Evolutionary conservation across 441 rosid genomes (phyloP).

Genomic region (Eutrema salsugineum): DNA sequence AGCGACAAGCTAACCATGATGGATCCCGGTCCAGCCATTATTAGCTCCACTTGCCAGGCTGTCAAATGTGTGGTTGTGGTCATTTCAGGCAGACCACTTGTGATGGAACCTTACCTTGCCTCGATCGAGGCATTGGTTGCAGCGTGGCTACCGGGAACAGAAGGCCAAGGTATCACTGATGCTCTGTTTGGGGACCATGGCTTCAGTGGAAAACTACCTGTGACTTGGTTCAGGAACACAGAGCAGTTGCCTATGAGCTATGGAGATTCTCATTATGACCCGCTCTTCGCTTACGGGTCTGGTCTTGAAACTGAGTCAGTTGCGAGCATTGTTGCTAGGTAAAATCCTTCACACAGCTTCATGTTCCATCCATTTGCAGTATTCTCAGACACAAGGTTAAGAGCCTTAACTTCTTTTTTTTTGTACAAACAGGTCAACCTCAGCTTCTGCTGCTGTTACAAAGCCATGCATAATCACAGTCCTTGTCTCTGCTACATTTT

Average conservation of each 20-base stretch:
- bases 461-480: slow-evolving; percentile 35
- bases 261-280: slow-evolving; percentile 61
- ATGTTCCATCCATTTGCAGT: not conserved
- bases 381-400: not conserved
- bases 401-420: not conserved
- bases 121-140: slow-evolving; percentile 60
- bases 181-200: slow-evolving; percentile 61
- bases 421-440: slow-evolving; percentile 56
- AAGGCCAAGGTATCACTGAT: slow-evolving; percentile 71
- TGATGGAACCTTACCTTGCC: slow-evolving; percentile 56
- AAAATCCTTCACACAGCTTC: not conserved
- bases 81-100: slow-evolving; percentile 61
- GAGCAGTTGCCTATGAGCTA: slow-evolving; percentile 71
- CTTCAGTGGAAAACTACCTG: slow-evolving; percentile 60
- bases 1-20: slow-evolving; percentile 48
- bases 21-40: slow-evolving; percentile 50
- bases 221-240: slow-evolving; percentile 63
- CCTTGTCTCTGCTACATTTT: slow-evolving; percentile 29
- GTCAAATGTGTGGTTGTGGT: slow-evolving; percentile 59
- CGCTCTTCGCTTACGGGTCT: slow-evolving; percentile 53
- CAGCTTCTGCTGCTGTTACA: slow-evolving; percentile 40
- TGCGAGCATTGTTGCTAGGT: slow-evolving; percentile 56
- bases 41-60: slow-evolving; percentile 45
- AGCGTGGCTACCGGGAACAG: slow-evolving; percentile 76
- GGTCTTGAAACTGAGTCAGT: slow-evolving; percentile 63